Base-by-base conservation (phyloP, 371 early-diverging fungal genomes). In the Apophysomyces sp. region DNA sequence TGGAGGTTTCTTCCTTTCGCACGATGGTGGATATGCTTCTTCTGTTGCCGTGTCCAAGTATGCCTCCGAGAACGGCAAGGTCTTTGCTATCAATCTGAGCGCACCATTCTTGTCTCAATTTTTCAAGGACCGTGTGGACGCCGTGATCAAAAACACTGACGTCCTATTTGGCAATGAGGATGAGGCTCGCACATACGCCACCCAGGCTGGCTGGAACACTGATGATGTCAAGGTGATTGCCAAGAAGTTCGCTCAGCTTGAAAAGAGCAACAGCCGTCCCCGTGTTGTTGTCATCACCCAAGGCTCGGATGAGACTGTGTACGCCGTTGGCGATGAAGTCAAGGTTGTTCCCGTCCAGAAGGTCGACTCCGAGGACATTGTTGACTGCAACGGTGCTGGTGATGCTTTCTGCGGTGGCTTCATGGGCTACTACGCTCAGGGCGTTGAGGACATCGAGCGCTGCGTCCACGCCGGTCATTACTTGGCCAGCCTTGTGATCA, bases 401-500 rank as follows among this genome's bases (percentile, higher is more conserved):
- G 98, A 98, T 79, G 97, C 94, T 55, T 98, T 97, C 85, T 90
- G 88, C 65, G 98, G 95, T 64, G 98, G 96, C 26, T 98, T 95
- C 86, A 72, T 97, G 68, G 82, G 91, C 58, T 86, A 92, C 72
- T 85, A 85, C 63, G 89, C 92, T 58, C 90, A 86, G 71, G 94
- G 93, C 55, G 68, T 91, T 39, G 80, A 86, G 30, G 77, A 82
- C 39, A 28, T 71, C 16, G 65, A 67, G 39, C 73, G 74, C 55
- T 89, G 90, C 68, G 85, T 97, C 66, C 72, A 85, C 56, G 94
- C 93, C 66, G 98, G 96, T 41, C 92, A 94, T 73, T 98, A 94
- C 81, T 78, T 95, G 51, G 98, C 97, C 61, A 85, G 88, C 68
- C 76, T 89, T 57, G 94, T 94, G 63, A 94, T 98, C 74, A 92